Percentiles rank a stretch among this genome's conserved stretches.
Conservation (phyloP, 2,329 filamentous ascomycete species). For the Talaromyces pinophilus region DNA sequence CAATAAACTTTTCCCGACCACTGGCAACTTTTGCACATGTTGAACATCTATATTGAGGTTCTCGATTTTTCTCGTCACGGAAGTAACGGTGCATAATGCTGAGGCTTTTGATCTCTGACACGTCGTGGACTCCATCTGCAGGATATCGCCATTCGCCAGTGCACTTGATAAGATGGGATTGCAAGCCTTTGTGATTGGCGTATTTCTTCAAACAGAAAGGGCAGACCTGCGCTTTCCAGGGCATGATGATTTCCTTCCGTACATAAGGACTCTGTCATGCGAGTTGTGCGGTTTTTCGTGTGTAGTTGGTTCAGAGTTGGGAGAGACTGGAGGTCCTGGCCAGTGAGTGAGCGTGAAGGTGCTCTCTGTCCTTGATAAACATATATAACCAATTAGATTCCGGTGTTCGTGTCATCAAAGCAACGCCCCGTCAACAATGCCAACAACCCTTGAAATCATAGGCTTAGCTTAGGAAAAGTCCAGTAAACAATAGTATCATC, state of each 20-base stretch:
- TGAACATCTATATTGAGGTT: background rate
- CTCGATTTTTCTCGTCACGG: no score
- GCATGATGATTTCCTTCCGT: background rate
- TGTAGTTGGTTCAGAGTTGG: background rate
- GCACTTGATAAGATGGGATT: slow-evolving; percentile 2
- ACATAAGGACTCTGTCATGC: no score
- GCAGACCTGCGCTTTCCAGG: background rate
- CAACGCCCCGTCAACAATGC: no score
- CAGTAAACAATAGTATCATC: no score
- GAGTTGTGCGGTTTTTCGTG: background rate
- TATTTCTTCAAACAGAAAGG: background rate
- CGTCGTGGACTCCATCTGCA: slow-evolving; percentile 7
- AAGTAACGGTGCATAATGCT: background rate
- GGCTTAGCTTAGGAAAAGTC: no score
- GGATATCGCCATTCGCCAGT: background rate
- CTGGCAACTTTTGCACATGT: background rate
- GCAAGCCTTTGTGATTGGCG: background rate
- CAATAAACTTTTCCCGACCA: background rate
- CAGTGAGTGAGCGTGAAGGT: no score
- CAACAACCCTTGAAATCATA: no score
- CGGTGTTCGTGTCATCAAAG: no score
- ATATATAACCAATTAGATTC: no score
- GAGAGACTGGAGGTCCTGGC: no score
- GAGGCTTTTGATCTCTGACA: background rate
- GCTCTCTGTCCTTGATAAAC: no score